Conservation (phyloP, 306 rosid species). For the Trichosanthes truncata region DNA sequence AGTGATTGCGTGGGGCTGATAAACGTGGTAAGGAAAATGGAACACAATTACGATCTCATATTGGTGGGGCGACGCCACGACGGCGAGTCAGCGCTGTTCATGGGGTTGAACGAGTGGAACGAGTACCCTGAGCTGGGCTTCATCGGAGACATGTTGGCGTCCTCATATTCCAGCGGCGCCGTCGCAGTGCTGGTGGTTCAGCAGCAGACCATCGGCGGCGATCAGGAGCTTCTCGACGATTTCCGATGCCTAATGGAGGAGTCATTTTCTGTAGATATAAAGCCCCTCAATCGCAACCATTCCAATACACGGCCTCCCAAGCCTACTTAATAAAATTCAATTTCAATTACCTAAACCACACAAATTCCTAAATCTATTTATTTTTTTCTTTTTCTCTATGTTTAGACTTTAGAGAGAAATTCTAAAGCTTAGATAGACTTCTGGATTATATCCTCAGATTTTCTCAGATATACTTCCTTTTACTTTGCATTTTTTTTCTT, state of each 20-base stretch:
- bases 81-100: conserved; percentile 18
- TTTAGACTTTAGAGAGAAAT: neutral
- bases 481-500: too few relatives aligned
- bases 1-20: conserved; percentile 34
- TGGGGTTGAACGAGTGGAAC: conserved; percentile 41
- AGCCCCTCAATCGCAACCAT: neutral
- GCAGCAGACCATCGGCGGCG: conserved; percentile 25
- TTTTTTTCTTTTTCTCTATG: too few relatives aligned
- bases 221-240: neutral
- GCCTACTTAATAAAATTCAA: neutral
- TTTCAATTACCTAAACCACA: neutral
- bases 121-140: conserved; percentile 57
- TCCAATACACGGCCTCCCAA: neutral
- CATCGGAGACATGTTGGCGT: conserved; percentile 42
- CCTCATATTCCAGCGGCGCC: conserved; percentile 22
- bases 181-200: conserved; percentile 50
- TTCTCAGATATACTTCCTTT: too few relatives aligned
- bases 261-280: neutral
- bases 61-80: conserved; percentile 49
- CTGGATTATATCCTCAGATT: too few relatives aligned
- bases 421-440: too few relatives aligned
- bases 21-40: conserved; percentile 21
- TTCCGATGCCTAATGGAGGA: conserved; percentile 6
- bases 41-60: conserved; percentile 28
- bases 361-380: too few relatives aligned